Evolutionary conservation across 208 protist genomes (phyloP), one percentile per base, ranked within the genome.

Genomic region (Herpetomonas tarakana): DNA sequence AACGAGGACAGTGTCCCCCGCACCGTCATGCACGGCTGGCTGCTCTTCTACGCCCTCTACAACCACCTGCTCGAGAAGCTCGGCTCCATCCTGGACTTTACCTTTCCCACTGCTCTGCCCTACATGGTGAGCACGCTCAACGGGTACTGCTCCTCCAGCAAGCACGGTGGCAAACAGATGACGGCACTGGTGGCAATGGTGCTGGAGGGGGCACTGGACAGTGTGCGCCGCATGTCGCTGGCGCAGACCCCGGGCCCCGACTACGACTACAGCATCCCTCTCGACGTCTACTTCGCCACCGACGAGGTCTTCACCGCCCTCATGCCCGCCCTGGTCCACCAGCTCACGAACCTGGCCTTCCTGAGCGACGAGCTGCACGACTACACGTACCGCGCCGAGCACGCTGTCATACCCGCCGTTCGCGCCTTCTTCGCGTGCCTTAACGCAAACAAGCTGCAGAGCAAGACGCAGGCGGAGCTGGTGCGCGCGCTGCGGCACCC

Each of bases 401-500:
- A 89, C 52, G 67, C 68, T 47, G 86, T 91, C 11, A 75, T 96
- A 12, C 89, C 89, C 3, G 81, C 89, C 12, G 58, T 93, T 14
- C 78, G 84, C 28, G 72, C 82, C 41, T 86, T 93, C 65, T 92
- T 96, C 63, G 70, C 65, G 1, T 88, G 80, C 44, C 78, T 92
- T 3, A 63, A 80, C 24, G 77, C 81, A 9, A 74, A 71, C 57
- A 87, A 91, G 68, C 79, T 91, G 44, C 85, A 92, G 71, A 89
- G 86, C 59, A 82, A 81, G 53, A 92, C 75, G 38, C 89, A 96
- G 70, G 75, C 81, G n/a, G 86, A 96, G 74, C 39, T 96, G 27
- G 59, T 90, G 11, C 77, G 77, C 35, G 71, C 68, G 14, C 72
- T 96, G 69, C 83, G 89, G 3, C 83, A 92, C 76, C 84, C 82